phyloP scores from a whole-genome alignment of 352 stramenopile genomes.

The Phytophthora pinifolia region DNA sequence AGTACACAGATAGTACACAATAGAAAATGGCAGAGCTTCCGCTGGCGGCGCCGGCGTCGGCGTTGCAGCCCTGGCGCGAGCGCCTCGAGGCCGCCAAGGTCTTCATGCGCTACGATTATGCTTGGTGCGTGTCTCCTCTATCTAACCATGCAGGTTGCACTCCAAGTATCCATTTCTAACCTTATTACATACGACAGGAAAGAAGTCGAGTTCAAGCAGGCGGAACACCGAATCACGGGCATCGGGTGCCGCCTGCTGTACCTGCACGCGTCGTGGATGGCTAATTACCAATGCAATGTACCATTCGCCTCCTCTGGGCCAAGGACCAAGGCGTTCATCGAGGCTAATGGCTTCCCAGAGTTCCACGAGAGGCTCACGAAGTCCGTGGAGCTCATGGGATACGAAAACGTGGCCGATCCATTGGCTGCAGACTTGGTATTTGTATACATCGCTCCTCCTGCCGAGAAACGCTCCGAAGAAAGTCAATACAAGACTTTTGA shows the following conservation, averaged over 20 bases:
- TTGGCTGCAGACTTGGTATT: slow-evolving; percentile 48
- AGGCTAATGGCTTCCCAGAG: slow-evolving; percentile 54
- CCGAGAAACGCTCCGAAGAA: slow-evolving; percentile 36
- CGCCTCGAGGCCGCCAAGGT: slow-evolving; percentile 50
- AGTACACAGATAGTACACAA: too few relatives aligned
- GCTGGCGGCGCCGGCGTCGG: slow-evolving; percentile 24
- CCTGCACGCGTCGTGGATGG: slow-evolving; percentile 52
- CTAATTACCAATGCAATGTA: slow-evolving; percentile 20
- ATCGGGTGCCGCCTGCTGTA: slow-evolving; percentile 76
- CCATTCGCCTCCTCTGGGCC: too few relatives aligned
- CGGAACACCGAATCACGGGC: slow-evolving; percentile 52
- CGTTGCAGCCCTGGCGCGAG: slow-evolving; percentile 40
- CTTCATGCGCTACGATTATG: slow-evolving; percentile 88
- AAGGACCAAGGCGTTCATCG: slow-evolving; percentile 37
- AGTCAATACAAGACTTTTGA: slow-evolving; percentile 53
- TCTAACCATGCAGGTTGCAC: slow-evolving; percentile 7
- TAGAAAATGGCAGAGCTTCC: slow-evolving; percentile 12
- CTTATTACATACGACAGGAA: slow-evolving; percentile 39
- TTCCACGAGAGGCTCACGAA: slow-evolving; percentile 40
- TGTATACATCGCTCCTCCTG: slow-evolving; percentile 59
- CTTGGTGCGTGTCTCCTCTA: slow-evolving; percentile 44
- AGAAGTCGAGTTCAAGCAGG: slow-evolving; percentile 54
- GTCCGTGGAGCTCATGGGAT: slow-evolving; percentile 56
- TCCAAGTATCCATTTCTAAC: slow-evolving; percentile 16
- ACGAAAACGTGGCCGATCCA: slow-evolving; percentile 33